Evolutionary conservation across 768 basidiomycete species (phyloP).

Genomic region (Mycena metata): DNA sequence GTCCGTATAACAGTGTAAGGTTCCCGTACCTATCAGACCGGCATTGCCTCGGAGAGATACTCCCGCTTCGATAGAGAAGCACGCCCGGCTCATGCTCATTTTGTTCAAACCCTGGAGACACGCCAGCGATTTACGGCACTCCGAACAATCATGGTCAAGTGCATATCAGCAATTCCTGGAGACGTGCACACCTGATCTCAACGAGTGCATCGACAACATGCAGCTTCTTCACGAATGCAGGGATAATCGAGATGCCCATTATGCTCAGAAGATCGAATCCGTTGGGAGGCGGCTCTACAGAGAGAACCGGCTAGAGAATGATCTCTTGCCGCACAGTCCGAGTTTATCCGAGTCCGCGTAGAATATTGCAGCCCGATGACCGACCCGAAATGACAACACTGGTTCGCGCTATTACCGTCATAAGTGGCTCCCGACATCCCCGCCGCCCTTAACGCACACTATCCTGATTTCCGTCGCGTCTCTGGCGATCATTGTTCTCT

Average conservation of each 20-base stretch:
- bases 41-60: neutral
- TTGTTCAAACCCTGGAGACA: constrained; percentile 39
- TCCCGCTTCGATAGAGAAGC: neutral
- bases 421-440: too few relatives aligned
- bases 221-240: constrained; percentile 23
- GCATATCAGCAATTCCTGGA: neutral
- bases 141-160: neutral
- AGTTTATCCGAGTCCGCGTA: too few relatives aligned
- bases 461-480: too few relatives aligned
- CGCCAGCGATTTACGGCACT: neutral
- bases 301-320: too few relatives aligned
- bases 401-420: too few relatives aligned
- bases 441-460: too few relatives aligned
- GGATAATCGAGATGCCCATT: constrained; percentile 23
- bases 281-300: too few relatives aligned
- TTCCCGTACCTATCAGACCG: constrained; percentile 6
- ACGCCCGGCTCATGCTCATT: constrained; percentile 40
- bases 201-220: constrained; percentile 31
- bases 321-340: too few relatives aligned
- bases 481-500: too few relatives aligned
- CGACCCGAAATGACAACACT: too few relatives aligned
- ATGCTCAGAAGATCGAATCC: too few relatives aligned
- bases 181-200: constrained; percentile 9
- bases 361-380: too few relatives aligned
- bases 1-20: neutral